Evolutionary conservation across 2,329 filamentous ascomycete species (phyloP).

Genomic region (Cyanodermella asteris): DNA sequence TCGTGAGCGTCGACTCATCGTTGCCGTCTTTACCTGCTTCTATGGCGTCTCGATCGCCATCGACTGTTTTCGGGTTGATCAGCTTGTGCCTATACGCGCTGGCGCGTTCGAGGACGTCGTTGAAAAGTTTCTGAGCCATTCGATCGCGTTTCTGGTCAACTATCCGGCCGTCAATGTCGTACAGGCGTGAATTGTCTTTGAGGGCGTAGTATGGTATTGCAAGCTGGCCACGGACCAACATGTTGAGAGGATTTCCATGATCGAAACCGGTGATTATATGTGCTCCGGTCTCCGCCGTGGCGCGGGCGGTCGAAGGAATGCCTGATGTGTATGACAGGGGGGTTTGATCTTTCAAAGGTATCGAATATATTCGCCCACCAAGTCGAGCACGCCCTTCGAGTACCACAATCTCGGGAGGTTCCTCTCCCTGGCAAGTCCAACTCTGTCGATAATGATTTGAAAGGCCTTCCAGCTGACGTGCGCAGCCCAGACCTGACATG

Average conservation of each 20-base stretch:
- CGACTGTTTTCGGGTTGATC: conserved; percentile 45
- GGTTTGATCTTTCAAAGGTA: conserved; percentile 39
- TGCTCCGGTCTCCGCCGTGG: conserved; percentile 88
- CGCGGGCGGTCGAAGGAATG: conserved; percentile 32
- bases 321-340: conserved; percentile 21
- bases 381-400: conserved; percentile 74
- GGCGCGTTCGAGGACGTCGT: conserved; percentile 79
- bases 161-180: conserved; percentile 42
- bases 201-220: conserved; percentile 69
- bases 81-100: conserved; percentile 74
- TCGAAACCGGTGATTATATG: conserved; percentile 98
- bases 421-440: conserved; percentile 42
- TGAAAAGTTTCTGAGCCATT: conserved; percentile 78
- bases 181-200: conserved; percentile 62
- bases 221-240: conserved; percentile 75
- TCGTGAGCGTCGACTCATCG: conserved; percentile 46
- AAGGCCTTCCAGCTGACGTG: conserved; percentile 71
- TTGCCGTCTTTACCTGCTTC: conserved; percentile 60
- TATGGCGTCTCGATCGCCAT: conserved; percentile 65
- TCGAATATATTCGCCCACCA: conserved; percentile 85
- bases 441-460: conserved; percentile 57
- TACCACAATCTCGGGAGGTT: conserved; percentile 51
- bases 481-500: conserved; percentile 82
- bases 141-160: conserved; percentile 62
- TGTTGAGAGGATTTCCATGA: conserved; percentile 78